Evolutionary conservation across 371 early-diverging fungal genomes (phyloP).

Genomic region (Mycotypha africana): DNA sequence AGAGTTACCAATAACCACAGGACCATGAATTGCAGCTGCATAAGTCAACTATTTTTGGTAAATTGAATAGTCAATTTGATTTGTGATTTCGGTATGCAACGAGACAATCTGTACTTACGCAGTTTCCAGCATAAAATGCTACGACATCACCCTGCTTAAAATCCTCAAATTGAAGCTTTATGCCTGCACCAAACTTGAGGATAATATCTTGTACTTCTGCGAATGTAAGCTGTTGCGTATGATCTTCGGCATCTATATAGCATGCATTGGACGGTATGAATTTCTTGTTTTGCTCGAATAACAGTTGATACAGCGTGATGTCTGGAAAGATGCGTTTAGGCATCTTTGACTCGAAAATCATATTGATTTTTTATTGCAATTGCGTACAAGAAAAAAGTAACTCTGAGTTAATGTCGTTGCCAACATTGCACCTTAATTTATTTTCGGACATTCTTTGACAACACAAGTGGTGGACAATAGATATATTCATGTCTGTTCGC

Average conservation of each 20-base stretch:
- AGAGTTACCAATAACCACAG: conserved; percentile 3
- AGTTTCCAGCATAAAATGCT: conserved; percentile 40
- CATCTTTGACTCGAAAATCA: too few species aligned
- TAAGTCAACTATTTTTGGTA: background rate
- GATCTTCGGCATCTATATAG: conserved; percentile 1
- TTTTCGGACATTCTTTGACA: too few species aligned
- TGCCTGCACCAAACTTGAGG: conserved; percentile 1
- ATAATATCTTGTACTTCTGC: conserved; percentile 24
- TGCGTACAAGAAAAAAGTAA: too few species aligned
- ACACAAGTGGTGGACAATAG: too few species aligned
- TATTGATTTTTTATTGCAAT: too few species aligned
- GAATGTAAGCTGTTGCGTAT: conserved; percentile 16
- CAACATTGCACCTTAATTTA: too few species aligned
- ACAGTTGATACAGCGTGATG: background rate
- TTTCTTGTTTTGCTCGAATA: background rate
- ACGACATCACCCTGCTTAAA: conserved; percentile 64
- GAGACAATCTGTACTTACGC: background rate
- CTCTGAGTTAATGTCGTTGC: too few species aligned
- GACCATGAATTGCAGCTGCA: background rate
- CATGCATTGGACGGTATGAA: background rate
- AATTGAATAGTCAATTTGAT: too few species aligned
- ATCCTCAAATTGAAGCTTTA: conserved; percentile 28
- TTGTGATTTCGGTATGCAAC: background rate
- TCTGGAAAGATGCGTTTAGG: background rate
- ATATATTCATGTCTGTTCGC: too few species aligned